phyloP scores from a whole-genome alignment of 352 stramenopile species.

The Phytophthora fragariae region DNA sequence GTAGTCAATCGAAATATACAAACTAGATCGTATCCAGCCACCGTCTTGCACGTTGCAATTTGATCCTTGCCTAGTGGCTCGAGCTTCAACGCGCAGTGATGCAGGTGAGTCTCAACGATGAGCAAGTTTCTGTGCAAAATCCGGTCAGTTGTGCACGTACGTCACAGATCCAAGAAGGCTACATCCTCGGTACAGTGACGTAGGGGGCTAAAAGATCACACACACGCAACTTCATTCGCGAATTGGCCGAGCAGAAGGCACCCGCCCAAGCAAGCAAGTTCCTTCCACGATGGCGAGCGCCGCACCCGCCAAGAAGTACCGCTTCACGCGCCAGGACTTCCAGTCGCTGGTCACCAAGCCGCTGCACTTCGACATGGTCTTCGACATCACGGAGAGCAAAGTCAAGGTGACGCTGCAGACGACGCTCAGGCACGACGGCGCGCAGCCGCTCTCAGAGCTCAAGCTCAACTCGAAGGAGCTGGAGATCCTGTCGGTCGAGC shows the following conservation, averaged over 20 bases:
- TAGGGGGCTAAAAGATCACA: not conserved
- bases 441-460: slow-evolving; percentile 51
- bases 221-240: not conserved
- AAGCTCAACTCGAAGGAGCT: slow-evolving; percentile 85
- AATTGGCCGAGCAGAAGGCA: not conserved
- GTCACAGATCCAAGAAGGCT: not conserved
- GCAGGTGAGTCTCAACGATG: not conserved
- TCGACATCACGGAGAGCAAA: slow-evolving; percentile 71
- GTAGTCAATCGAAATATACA: not conserved
- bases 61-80: no score
- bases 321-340: slow-evolving; percentile 78
- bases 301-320: slow-evolving; percentile 61
- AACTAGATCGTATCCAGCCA: not conserved
- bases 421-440: slow-evolving; percentile 62
- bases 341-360: slow-evolving; percentile 68
- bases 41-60: no score
- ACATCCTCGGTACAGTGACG: not conserved
- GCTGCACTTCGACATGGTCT: slow-evolving; percentile 85
- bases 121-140: not conserved
- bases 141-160: no score
- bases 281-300: no score
- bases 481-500: slow-evolving; percentile 67
- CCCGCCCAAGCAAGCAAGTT: not conserved
- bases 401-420: slow-evolving; percentile 77
- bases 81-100: not conserved